Conservation (phyloP, 306 rosid genomes). For the Dalbergia oliveri region DNA sequence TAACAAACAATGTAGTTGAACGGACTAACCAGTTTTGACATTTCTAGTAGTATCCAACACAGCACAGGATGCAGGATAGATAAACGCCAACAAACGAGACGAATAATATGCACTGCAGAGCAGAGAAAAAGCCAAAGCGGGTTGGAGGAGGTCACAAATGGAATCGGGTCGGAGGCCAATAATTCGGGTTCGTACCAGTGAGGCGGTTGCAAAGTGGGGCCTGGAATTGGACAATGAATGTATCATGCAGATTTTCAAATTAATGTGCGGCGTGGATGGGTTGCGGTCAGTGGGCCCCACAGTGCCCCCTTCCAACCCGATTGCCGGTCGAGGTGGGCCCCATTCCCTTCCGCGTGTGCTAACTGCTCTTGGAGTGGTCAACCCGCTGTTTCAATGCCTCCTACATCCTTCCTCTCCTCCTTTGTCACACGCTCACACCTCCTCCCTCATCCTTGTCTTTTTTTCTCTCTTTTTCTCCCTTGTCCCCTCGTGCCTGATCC, state of each 20-base stretch:
- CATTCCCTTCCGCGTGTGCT: slow-evolving; percentile 45
- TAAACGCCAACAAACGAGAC: too few species aligned
- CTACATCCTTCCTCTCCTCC: background rate
- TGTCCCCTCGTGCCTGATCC: too few species aligned
- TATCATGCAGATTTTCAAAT: slow-evolving; percentile 6
- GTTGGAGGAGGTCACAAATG: background rate
- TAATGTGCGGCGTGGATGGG: slow-evolving; percentile 1
- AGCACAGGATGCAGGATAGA: too few species aligned
- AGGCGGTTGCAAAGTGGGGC: slow-evolving; percentile 44
- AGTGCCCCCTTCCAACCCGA: slow-evolving; percentile 65
- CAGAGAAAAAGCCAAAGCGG: too few species aligned
- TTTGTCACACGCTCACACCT: background rate
- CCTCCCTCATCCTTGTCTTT: too few species aligned
- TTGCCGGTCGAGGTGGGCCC: slow-evolving; percentile 54
- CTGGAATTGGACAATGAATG: slow-evolving; percentile 1
- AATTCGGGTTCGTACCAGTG: background rate
- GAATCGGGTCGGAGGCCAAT: slow-evolving; percentile 4
- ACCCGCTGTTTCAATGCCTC: background rate
- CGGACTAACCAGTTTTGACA: too few species aligned
- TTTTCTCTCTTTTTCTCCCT: too few species aligned
- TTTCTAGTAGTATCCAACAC: too few species aligned
- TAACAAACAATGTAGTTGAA: too few species aligned
- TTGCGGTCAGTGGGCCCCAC: slow-evolving; percentile 41
- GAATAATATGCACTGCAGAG: background rate
- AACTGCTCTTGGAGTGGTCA: slow-evolving; percentile 27